A percentile compares a stretch with the other conserved stretches of the same genome.
Conservation (phyloP, 1,139 yeast genomes). For the Kodamaea fungicola region DNA sequence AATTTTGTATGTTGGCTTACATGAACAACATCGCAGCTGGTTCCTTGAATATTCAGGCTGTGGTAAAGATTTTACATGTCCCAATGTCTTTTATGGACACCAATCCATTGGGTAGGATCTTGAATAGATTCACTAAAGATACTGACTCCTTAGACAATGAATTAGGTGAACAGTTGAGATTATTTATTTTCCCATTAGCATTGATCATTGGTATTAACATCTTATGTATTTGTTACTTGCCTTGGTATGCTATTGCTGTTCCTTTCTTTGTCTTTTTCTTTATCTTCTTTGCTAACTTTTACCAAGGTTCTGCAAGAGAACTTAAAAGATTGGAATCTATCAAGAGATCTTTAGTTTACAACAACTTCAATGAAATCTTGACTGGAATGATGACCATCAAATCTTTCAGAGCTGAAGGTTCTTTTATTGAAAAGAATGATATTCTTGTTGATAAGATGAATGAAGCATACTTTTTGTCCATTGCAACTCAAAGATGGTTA, state of each 20-base stretch:
- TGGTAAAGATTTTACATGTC: conserved; percentile 35
- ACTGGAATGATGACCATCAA: conserved; percentile 44
- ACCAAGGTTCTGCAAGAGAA: conserved; percentile 44
- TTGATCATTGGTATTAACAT: conserved; percentile 40
- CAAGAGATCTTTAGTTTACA: conserved; percentile 44
- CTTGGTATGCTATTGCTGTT: conserved; percentile 46
- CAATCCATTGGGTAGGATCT: conserved; percentile 44
- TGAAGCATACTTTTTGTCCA: conserved; percentile 40
- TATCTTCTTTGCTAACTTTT: conserved; percentile 34
- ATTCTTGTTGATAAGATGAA: conserved; percentile 36
- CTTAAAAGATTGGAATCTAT: conserved; percentile 43
- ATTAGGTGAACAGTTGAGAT: conserved; percentile 43
- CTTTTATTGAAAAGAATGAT: conserved; percentile 35
- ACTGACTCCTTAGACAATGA: conserved; percentile 48
- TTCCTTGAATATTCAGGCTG: conserved; percentile 35
- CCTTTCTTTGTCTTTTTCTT: conserved; percentile 35
- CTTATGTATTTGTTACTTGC: conserved; percentile 42
- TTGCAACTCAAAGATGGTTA: conserved; percentile 46
- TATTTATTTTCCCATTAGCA: conserved; percentile 39
- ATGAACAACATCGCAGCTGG: conserved; percentile 46
- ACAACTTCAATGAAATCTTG: conserved; percentile 44
- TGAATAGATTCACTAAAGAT: conserved; percentile 55
- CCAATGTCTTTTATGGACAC: conserved; percentile 47
- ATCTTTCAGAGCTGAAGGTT: conserved; percentile 30
- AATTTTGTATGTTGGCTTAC: conserved; percentile 54